Base-by-base conservation (phyloP, 768 basidiomycete genomes). In the Boletus tylopilopsis region DNA sequence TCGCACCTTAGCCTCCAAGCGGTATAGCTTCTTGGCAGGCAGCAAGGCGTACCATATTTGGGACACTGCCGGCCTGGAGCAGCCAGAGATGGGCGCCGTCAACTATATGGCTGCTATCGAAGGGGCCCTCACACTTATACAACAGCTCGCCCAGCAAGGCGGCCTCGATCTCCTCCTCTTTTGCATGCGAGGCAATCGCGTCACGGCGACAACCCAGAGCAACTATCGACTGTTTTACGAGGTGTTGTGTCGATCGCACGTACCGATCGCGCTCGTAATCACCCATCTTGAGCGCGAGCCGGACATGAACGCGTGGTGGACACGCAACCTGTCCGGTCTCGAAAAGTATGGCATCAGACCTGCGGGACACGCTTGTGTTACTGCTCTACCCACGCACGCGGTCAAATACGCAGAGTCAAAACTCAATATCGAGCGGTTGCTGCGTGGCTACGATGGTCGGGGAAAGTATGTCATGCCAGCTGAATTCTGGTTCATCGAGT, bases 131-230 rank as follows among this genome's bases (percentile, higher is more conserved):
- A 15, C 46, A 10, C 69, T 77, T 34, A 64, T 77, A 46, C 59
- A 61, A n/a, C 55, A 51, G 16, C 61, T 76, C 34, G 25, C 52
- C 6, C 33, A 57, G 13, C 50, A 53, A 8, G 68, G 60, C 19
- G 73, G 74, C 11, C 40, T 77, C 23, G 67, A 62, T 58, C 70
- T 76, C 39, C 68, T 76, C 13, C 60, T 76, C 8, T 74, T 68
- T 45, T 68, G 68, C 45, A 69, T 73, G 29, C 67, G 71, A 4
- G 69, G 64, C 3, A 70, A 72, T 11, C 62, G 72, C 43, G 63
- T 74, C 48, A 70, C 62, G 1, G 67, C 67, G 38, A 58, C 47
- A 2, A 60, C 64, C 19, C 60, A 68, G 47, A 67, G 64, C 52
- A 75, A 75, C 49, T 76, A 71, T 52, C 51, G 59, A 27, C 30